Conservation (phyloP, 2,329 filamentous ascomycete genomes). For the Monosporascus cannonballus region DNA sequence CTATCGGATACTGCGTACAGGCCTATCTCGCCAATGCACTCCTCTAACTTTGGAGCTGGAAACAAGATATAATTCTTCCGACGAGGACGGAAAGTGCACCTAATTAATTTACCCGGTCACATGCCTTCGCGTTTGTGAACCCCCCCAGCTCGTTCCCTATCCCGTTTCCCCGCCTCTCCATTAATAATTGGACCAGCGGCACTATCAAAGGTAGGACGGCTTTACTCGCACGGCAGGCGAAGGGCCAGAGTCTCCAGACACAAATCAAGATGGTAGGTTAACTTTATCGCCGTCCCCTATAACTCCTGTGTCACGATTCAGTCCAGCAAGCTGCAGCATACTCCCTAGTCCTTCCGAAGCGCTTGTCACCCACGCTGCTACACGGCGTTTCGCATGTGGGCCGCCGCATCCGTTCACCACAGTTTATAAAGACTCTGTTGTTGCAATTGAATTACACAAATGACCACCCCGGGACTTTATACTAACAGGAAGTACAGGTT, state of each 20-base stretch:
- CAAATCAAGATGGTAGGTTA: slow-evolving; percentile 10
- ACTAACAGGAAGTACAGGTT: slow-evolving; percentile 7
- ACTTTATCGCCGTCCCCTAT: neutral
- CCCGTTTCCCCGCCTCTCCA: neutral
- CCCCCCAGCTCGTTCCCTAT: neutral
- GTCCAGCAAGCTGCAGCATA: too few relatives aligned
- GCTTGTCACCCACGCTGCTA: too few relatives aligned
- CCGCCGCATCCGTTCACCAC: neutral
- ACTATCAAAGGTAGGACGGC: too few relatives aligned
- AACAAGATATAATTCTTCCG: neutral
- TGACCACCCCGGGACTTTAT: too few relatives aligned
- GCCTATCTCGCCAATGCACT: neutral
- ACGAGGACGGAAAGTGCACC: neutral
- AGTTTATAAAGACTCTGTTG: neutral
- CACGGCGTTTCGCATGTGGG: neutral
- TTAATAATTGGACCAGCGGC: too few relatives aligned
- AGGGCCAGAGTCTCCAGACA: too few relatives aligned
- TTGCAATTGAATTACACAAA: neutral
- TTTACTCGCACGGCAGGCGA: too few relatives aligned
- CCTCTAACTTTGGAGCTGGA: neutral
- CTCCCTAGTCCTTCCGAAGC: too few relatives aligned
- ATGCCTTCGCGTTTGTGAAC: slow-evolving; percentile 11
- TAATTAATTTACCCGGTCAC: slow-evolving; percentile 3
- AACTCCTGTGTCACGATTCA: too few relatives aligned
- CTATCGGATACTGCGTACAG: neutral